Evolutionary conservation across 2,329 filamentous ascomycete genomes (phyloP), one percentile per base, ranked within the genome.

Genomic region (Diaporthe capsici): DNA sequence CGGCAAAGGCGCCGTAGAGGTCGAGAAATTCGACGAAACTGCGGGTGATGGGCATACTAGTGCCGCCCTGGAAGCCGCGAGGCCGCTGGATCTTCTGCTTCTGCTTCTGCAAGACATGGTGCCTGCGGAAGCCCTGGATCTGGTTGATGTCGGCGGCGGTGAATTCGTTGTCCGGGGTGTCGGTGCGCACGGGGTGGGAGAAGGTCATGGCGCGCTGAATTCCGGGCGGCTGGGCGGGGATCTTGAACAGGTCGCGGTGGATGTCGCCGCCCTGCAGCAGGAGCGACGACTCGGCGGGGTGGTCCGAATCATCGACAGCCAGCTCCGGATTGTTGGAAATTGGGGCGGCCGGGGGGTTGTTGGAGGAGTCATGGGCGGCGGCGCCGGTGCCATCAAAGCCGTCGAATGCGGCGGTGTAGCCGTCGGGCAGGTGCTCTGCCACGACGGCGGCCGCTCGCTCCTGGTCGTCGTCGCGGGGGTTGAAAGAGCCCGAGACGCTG

Each of bases 21-120:
- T 94, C 92, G 31, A 95, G 86, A 78, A 95, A 95, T 73, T 94
- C 93, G 78, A 95, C 90, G 81, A 95, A 95, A 80, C 92, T 94
- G 76, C 87, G 87, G 1, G 93, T 92, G 31, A 94, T 88, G 10
- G 92, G 89, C 34, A 76, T 74, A 57, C 63, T 73, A 42, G 74
- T 63, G 68, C 74, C 76, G n/a, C 76, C 74, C 31, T 65, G 49
- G 80, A n/a, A 85, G 72, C 42, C 77, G 75, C 78, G 77, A 77
- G 74, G 60, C 77, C 78, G 75, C 34, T 70, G 65, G n/a, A 34
- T 42, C 53, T 37, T 57, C 28, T 83, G 84, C 55, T 81, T 81
- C 76, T 85, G 85, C 55, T 81, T 81, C 76, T 85, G 85, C 49
- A 82, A 82, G 72, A 87, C 78, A 74, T 86, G 88, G 12, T 86